phyloP scores from a whole-genome alignment of 257 asterid species.

The Fraxinus anomala region DNA sequence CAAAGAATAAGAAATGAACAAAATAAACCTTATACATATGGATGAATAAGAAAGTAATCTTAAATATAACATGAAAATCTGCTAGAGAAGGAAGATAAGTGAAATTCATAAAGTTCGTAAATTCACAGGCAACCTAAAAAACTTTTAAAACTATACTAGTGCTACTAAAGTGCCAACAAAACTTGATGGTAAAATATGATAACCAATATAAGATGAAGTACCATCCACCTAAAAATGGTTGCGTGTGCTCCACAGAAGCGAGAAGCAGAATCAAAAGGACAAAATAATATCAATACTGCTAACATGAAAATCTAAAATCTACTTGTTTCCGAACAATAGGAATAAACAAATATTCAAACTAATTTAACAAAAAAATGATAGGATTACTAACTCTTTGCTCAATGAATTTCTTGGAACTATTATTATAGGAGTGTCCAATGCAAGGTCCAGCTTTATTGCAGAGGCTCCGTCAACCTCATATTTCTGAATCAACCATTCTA shows the following conservation, averaged over 20 bases:
- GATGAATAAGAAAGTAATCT: not conserved
- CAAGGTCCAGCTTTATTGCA: slow-evolving; percentile 92
- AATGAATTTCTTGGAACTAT: slow-evolving; percentile 84
- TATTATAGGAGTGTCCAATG: slow-evolving; percentile 87
- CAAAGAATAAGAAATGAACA: not conserved
- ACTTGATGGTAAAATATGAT: slow-evolving; percentile 15
- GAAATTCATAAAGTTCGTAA: not conserved
- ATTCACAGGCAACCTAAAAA: slow-evolving; percentile 9
- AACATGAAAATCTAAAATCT: slow-evolving; percentile 22
- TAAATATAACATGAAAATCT: not conserved
- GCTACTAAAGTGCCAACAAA: slow-evolving; percentile 5
- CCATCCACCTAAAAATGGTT: slow-evolving; percentile 2
- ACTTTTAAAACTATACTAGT: not conserved
- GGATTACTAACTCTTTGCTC: slow-evolving; percentile 85
- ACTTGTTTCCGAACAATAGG: slow-evolving; percentile 18
- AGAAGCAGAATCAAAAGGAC: slow-evolving; percentile 7
- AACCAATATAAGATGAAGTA: not conserved
- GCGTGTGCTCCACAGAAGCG: not conserved
- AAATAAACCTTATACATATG: not conserved
- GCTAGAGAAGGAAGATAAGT: not conserved
- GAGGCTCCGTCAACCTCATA: slow-evolving; percentile 97
- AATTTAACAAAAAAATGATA: slow-evolving; percentile 19
- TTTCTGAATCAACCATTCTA: slow-evolving; percentile 96
- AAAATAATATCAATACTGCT: not conserved
- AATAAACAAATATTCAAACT: slow-evolving; percentile 22